Base-by-base conservation (phyloP, 345 rosid species). In the Salix koriyanagi region DNA sequence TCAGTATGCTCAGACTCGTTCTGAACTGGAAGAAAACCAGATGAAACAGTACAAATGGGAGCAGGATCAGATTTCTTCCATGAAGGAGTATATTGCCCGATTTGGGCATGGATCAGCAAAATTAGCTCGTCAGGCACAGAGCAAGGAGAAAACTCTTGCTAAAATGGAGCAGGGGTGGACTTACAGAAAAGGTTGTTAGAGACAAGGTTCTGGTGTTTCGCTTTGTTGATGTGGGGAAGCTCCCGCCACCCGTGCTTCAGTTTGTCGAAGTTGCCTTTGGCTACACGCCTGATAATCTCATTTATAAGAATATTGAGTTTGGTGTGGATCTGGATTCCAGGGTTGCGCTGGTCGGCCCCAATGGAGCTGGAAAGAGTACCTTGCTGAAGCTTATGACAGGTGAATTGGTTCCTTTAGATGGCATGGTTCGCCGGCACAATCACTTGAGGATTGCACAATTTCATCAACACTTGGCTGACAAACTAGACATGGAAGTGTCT, bases 31-130 rank as follows among this genome's bases (percentile, higher is more conserved):
- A 79, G 99, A 94, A 83, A 96, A 96, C 83, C 98, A 96, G 86
- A 96, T 96, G 99, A 96, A 96, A 79, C 97, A 96, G 73, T 96
- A 94, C 89, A 89, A 87, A 83, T 96, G 98, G 99, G 99, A 96
- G 87, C 98, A 94, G 89, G 98, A 96, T 85, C 99, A 96, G 88
- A 96, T 96, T 80, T 72, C 98, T 75, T 82, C 88, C 54, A 96
- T 96, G 99, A 96, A 96, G 87, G 99, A 96, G 77, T 96, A 96
- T 83, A 96, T 96, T 76, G 99, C 99, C 76, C 87, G 98, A 71
- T 96, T 96, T 68, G 99, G 99, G 67, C 99, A 96, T 74, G 99
- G 99, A 65, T 94, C 99, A 30, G 99, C 99, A 30, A 96, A 96
- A 79, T 90, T 96, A 44, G 99, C 99, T 37, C 97, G 99, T 42